A percentile compares a stretch with the other conserved stretches of the same genome.
Conservation (phyloP, 2,329 filamentous ascomycete species). For the Hypoxylon sp. region DNA sequence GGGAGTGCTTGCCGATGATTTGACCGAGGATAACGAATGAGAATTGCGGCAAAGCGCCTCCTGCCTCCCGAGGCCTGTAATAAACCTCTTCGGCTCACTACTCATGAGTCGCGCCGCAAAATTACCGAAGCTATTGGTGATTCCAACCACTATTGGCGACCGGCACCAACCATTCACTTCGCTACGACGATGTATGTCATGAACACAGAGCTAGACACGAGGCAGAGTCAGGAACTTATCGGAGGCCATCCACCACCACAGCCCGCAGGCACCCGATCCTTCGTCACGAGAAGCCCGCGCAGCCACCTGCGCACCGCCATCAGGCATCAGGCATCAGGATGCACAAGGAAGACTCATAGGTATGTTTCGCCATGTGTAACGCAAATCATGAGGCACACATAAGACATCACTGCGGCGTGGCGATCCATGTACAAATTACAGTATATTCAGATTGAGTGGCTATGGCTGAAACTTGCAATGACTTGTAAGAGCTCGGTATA, state of each 20-base stretch:
- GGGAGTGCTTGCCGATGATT: conserved; percentile 29
- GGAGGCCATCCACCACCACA: conserved; percentile 25
- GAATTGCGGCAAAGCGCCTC: conserved; percentile 13
- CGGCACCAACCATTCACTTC: conserved; percentile 24
- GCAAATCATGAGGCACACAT: conserved; percentile 29
- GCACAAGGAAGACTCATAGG: conserved; percentile 31
- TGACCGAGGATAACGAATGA: conserved; percentile 31
- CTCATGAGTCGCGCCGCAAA: conserved; percentile 29
- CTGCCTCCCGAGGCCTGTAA: conserved; percentile 12
- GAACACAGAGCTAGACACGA: conserved; percentile 29
- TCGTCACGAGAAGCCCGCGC: conserved; percentile 32
- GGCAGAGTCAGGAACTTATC: conserved; percentile 27
- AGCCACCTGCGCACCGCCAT: conserved; percentile 28
- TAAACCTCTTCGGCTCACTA: conserved; percentile 23
- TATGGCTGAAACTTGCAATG: conserved; percentile 20
- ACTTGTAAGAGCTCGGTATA: conserved; percentile 19
- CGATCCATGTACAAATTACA: conserved; percentile 27
- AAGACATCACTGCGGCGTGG: conserved; percentile 29
- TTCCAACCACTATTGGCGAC: conserved; percentile 24
- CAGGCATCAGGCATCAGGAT: conserved; percentile 28
- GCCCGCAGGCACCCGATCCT: conserved; percentile 32
- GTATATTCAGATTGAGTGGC: conserved; percentile 25
- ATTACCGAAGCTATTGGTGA: conserved; percentile 34
- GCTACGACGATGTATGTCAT: conserved; percentile 26
- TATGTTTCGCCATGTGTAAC: conserved; percentile 39